Base-by-base conservation (phyloP, 768 basidiomycete genomes). In the Leccinellum rugosiceps region DNA sequence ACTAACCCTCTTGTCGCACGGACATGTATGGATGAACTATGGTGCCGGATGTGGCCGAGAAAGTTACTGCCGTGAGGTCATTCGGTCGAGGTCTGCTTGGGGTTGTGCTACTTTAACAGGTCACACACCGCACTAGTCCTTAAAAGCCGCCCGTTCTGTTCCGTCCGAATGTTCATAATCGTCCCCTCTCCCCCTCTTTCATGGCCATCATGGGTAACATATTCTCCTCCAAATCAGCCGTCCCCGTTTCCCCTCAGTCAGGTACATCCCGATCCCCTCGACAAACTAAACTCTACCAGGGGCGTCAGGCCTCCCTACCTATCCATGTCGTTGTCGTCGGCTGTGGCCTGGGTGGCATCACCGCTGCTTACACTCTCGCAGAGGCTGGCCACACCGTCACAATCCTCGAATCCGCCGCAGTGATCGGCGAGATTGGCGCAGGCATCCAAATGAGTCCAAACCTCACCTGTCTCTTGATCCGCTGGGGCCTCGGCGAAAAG, bases 381-480 rank as follows among this genome's bases (percentile, higher is more conserved):
- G 70, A 72, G 19, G 75, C 77, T 0, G 81, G 81, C 2, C 81
- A 83, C 65, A 75, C 62, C 5, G 75, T 83, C 52, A 80, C 79
- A 30, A 68, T 83, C 50, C 68, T 83, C 35, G 82, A 83, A 59
- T 62, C 63, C 19, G 77, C 80, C 2, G 47, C 60, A 0, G 53
- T 60, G 3, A 68, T 80, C 14, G 60, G 78, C 1, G 80, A 81
- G 55, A 74, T 80, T 6, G 81, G 82, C 3, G 82, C 82, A 4
- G 82, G 82, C 11, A 82, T 83, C 34, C 82, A 82, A 63, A 64
- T 80, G 52, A 58, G 61, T 26, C 71, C 73, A 19, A 81, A 82
- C 60, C 44, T 81, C 15, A 74, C 71, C 19, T 70, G 77, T n/a
- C 72, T 82, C 10, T 68, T 84, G 51, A 71, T 77, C 34, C 72